Evolutionary conservation across 2,329 filamentous ascomycete genomes (phyloP).

Genomic region (Leptoxyphium fumago): DNA sequence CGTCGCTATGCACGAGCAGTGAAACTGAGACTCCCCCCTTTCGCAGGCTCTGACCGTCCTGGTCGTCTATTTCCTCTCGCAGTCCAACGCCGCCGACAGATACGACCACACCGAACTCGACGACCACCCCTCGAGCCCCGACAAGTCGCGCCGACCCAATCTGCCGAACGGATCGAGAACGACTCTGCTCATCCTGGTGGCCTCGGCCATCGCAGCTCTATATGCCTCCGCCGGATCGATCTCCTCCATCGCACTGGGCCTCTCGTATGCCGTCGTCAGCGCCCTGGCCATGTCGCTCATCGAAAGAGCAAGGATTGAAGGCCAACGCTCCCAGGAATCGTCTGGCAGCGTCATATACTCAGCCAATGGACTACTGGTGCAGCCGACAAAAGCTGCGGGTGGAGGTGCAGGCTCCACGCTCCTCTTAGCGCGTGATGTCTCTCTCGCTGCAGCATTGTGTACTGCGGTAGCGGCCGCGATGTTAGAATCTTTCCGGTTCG

Average conservation of each 20-base stretch:
- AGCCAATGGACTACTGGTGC: slow-evolving; percentile 20
- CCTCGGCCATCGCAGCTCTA: slow-evolving; percentile 23
- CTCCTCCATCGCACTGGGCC: slow-evolving; percentile 24
- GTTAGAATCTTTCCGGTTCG: slow-evolving; percentile 14
- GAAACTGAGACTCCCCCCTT: too few species aligned
- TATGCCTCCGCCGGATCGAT: slow-evolving; percentile 19
- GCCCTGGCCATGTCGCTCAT: slow-evolving; percentile 27
- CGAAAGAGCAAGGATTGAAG: slow-evolving; percentile 16
- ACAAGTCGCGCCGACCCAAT: slow-evolving; percentile 4
- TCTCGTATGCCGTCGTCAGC: slow-evolving; percentile 27
- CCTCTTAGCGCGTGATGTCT: slow-evolving; percentile 15
- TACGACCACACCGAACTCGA: slow-evolving; percentile 8
- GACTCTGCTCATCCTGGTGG: slow-evolving; percentile 19
- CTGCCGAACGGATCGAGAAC: slow-evolving; percentile 13
- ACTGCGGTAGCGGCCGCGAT: slow-evolving; percentile 13
- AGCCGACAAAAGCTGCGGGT: slow-evolving; percentile 6
- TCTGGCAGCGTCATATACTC: slow-evolving; percentile 20
- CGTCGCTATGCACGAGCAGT: too few species aligned
- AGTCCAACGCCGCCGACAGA: slow-evolving; percentile 6
- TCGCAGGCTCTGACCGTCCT: slow-evolving; percentile 16
- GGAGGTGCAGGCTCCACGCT: slow-evolving; percentile 5
- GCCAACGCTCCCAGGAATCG: slow-evolving; percentile 9
- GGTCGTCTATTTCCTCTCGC: slow-evolving; percentile 9
- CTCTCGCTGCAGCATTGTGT: slow-evolving; percentile 12
- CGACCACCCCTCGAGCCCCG: slow-evolving; percentile 3